Conservation (phyloP, 2,329 filamentous ascomycete genomes). For the Scopulariopsis brevicaulis region DNA sequence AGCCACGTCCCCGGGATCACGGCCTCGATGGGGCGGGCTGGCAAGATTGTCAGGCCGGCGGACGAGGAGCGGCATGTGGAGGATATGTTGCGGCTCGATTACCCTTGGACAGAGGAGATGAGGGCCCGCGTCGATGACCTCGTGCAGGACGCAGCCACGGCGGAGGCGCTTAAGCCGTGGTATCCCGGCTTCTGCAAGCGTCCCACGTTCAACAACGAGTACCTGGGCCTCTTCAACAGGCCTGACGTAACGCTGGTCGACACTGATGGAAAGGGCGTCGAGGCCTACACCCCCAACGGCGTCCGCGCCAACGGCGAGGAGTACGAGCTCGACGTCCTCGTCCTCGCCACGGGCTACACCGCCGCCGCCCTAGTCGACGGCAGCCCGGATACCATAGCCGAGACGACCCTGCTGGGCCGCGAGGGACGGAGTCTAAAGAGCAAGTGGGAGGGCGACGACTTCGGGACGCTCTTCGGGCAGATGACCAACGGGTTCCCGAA, state of each 20-base stretch:
- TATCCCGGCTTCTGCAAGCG: conserved; percentile 54
- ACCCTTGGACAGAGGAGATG: conserved; percentile 24
- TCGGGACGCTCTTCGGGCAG: conserved; percentile 40
- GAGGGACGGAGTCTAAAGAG: conserved; percentile 28
- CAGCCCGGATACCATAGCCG: conserved; percentile 10
- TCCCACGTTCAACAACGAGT: conserved; percentile 49
- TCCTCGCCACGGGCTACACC: conserved; percentile 24
- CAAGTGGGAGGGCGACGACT: conserved; percentile 27
- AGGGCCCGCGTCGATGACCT: conserved; percentile 32
- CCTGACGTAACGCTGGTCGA: conserved; percentile 49
- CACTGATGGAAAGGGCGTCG: conserved; percentile 41
- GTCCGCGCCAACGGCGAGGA: conserved; percentile 34
- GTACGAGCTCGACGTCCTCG: conserved; percentile 20
- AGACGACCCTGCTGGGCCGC: conserved; percentile 26
- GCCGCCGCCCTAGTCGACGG: neutral
- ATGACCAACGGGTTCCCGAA: conserved; percentile 40
- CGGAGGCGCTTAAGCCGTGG: conserved; percentile 43
- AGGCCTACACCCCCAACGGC: conserved; percentile 29
- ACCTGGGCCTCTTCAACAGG: conserved; percentile 45
- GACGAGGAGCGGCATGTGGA: conserved; percentile 11
- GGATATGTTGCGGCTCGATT: conserved; percentile 22
- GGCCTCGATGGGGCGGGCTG: conserved; percentile 19
- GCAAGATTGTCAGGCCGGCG: conserved; percentile 8
- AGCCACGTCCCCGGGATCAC: too few species aligned
- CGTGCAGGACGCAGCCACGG: conserved; percentile 37